phyloP scores from a whole-genome alignment of 1,284 basidiomycete species.

The Leccinum angustisporum region DNA sequence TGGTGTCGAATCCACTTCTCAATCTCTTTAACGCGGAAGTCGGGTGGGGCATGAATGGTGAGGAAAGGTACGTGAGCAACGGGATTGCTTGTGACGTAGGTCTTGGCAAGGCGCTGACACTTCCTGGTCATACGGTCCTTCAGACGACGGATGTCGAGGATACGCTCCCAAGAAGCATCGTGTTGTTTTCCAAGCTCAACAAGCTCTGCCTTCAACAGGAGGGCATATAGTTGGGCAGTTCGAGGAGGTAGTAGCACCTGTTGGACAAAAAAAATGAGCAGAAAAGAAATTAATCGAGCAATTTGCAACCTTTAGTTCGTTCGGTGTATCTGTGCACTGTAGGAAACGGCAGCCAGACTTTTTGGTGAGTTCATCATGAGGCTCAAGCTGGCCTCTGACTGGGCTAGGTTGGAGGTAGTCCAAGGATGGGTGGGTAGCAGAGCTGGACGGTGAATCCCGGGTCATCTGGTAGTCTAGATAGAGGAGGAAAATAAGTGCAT shows the following conservation, averaged over 20 bases:
- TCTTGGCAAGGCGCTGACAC: constrained; percentile 56
- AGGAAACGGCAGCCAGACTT: constrained; percentile 63
- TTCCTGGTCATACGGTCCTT: constrained; percentile 80
- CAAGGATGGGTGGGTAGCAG: constrained; percentile 36
- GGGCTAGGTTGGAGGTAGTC: constrained; percentile 61
- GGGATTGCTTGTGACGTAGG: constrained; percentile 38
- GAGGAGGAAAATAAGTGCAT: constrained; percentile 4
- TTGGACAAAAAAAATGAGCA: constrained; percentile 11
- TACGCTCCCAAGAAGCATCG: constrained; percentile 58
- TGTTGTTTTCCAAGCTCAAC: constrained; percentile 57
- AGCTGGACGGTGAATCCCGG: constrained; percentile 24
- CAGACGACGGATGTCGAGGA: constrained; percentile 69
- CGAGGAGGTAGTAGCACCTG: constrained; percentile 70
- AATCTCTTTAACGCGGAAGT: constrained; percentile 75
- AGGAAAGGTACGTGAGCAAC: constrained; percentile 50
- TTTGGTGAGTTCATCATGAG: constrained; percentile 50
- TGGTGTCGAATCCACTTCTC: constrained; percentile 65
- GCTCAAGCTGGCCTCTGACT: constrained; percentile 70
- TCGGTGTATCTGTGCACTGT: constrained; percentile 71
- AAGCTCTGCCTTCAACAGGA: constrained; percentile 60
- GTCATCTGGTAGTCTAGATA: constrained; percentile 20
- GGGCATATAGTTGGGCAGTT: constrained; percentile 66
- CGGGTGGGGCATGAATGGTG: constrained; percentile 62
- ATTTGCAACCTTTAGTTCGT: constrained; percentile 61
- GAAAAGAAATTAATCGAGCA: constrained; percentile 3